Evolutionary conservation across 202 grass and related monocot genomes (phyloP).

Genomic region (Schoenoplectus tabernaemontani): DNA sequence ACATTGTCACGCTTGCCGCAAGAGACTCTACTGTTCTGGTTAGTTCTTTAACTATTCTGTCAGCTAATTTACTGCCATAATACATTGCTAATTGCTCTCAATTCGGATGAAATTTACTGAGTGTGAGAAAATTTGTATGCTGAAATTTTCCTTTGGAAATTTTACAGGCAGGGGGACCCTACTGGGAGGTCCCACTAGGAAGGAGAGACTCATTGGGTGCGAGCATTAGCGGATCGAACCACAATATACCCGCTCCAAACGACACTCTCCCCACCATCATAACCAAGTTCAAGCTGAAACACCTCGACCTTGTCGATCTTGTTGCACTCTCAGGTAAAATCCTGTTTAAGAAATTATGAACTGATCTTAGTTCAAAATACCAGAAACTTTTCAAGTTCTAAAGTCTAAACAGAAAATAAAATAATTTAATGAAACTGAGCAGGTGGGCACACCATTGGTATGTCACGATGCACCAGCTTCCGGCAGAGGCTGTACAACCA

Average conservation of each 20-base stretch:
- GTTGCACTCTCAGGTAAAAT: constrained; percentile 54
- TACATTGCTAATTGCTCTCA: too few species aligned
- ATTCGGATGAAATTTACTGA: too few species aligned
- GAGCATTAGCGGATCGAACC: constrained; percentile 79
- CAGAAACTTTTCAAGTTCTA: not conserved
- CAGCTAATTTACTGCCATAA: not conserved
- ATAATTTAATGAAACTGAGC: constrained; percentile 10
- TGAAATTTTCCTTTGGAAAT: constrained; percentile 20
- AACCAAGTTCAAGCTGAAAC: constrained; percentile 65
- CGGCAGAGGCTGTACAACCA: constrained; percentile 92
- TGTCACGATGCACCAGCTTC: constrained; percentile 91
- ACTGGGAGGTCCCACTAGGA: constrained; percentile 75
- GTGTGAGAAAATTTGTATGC: not conserved
- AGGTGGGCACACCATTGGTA: constrained; percentile 75
- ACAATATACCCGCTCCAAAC: constrained; percentile 71
- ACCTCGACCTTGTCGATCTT: constrained; percentile 50
- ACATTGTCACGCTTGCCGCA: constrained; percentile 50
- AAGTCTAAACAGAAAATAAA: not conserved
- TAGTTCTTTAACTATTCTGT: not conserved
- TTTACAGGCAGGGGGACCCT: constrained; percentile 60
- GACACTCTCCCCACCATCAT: constrained; percentile 82
- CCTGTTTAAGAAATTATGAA: not conserved
- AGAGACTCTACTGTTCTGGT: constrained; percentile 56
- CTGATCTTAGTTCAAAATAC: not conserved
- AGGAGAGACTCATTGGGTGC: constrained; percentile 66